Percentiles rank a stretch among this genome's conserved stretches.
Conservation (phyloP, 345 rosid genomes). For the Hibiscus syriacus region DNA sequence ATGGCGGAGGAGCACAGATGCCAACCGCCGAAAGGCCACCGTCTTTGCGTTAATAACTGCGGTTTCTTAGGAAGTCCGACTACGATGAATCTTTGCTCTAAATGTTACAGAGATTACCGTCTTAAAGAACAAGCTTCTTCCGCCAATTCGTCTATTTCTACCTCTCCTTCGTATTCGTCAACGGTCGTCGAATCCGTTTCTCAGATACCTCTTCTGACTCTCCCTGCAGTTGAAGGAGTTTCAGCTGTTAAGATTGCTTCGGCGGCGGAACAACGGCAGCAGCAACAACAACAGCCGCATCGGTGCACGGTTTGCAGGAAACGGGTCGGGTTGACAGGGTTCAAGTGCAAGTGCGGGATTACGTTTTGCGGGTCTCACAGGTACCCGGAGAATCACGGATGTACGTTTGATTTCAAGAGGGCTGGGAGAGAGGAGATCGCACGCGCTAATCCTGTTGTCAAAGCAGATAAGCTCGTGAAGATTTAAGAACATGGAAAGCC, state of each 20-base stretch:
- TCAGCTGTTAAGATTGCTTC: background rate
- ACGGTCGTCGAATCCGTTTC: conserved; percentile 17
- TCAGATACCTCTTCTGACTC: conserved; percentile 18
- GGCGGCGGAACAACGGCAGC: conserved; percentile 1
- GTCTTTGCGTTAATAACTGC: conserved; percentile 48
- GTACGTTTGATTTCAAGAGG: conserved; percentile 43
- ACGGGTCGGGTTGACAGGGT: conserved; percentile 48
- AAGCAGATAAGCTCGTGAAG: conserved; percentile 38
- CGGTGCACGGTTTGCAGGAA: conserved; percentile 42
- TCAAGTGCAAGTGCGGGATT: conserved; percentile 43
- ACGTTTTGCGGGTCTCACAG: conserved; percentile 45
- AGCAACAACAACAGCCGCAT: conserved; percentile 32
- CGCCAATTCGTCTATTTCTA: conserved; percentile 35
- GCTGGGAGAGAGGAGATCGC: conserved; percentile 48
- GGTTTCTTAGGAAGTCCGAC: conserved; percentile 47
- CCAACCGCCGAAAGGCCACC: conserved; percentile 42
- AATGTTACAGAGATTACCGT: conserved; percentile 42
- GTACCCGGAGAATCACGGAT: conserved; percentile 48
- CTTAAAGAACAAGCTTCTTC: conserved; percentile 35
- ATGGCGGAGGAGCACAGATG: conserved; percentile 59
- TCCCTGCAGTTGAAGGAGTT: conserved; percentile 14
- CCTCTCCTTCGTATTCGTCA: conserved; percentile 21
- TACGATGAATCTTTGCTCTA: conserved; percentile 51
- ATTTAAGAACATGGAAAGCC: conserved; percentile 18
- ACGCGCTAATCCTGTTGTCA: conserved; percentile 42